Evolutionary conservation across 805 yeast species (phyloP).

Genomic region (Candida coleopterorum): DNA sequence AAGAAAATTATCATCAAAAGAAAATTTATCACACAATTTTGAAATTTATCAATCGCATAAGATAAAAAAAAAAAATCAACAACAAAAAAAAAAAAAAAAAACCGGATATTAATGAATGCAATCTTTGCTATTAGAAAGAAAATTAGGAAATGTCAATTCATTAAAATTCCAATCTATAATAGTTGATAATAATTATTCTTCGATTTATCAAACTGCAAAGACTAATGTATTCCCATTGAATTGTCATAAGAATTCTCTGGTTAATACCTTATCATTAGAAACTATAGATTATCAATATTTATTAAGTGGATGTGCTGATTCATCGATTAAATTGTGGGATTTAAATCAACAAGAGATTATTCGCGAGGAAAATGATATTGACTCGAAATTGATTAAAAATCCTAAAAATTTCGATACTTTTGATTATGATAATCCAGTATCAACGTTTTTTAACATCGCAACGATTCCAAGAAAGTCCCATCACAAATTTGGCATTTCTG

Average conservation of each 20-base stretch:
- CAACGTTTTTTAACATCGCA: constrained; percentile 23
- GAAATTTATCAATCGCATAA: constrained; percentile 1
- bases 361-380: constrained; percentile 14
- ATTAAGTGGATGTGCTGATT: constrained; percentile 72
- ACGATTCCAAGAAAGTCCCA: constrained; percentile 34
- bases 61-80: too few relatives aligned
- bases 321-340: constrained; percentile 66
- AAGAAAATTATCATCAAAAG: too few relatives aligned
- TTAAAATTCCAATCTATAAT: constrained; percentile 31
- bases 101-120: constrained; percentile 31
- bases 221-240: constrained; percentile 33
- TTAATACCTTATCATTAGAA: constrained; percentile 61
- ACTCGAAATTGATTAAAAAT: constrained; percentile 6
- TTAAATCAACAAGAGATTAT: constrained; percentile 16
- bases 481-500: constrained; percentile 72
- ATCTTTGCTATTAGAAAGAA: constrained; percentile 32
- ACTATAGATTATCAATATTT: constrained; percentile 39
- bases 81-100: too few relatives aligned
- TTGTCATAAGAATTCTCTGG: constrained; percentile 46
- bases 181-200: constrained; percentile 33
- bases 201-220: constrained; percentile 19
- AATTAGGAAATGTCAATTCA: constrained; percentile 23
- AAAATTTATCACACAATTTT: too few relatives aligned
- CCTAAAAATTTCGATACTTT: constrained; percentile 18
- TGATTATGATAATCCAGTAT: constrained; percentile 30